Evolutionary conservation across 2,329 filamentous ascomycete genomes (phyloP).

Genomic region (Colletotrichum salicis): DNA sequence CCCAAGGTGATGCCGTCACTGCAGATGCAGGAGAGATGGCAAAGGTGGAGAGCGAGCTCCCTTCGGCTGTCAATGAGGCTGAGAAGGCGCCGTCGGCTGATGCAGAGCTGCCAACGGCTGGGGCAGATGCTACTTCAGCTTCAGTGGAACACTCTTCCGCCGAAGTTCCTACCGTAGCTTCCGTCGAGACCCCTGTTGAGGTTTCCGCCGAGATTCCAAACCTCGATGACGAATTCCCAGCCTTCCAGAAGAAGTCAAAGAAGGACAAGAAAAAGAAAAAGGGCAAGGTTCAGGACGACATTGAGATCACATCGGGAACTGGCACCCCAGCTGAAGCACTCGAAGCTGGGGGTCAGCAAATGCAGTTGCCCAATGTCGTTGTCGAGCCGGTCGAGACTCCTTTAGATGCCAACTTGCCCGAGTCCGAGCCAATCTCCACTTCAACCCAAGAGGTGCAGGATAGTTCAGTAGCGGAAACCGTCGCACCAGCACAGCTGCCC

Average conservation of each 20-base stretch:
- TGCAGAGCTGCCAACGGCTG: background rate
- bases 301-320: background rate
- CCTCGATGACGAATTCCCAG: conserved; percentile 36
- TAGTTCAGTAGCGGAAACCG: background rate
- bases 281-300: conserved; percentile 12
- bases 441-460: background rate
- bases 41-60: background rate
- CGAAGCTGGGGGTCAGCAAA: background rate
- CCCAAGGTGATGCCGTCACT: background rate
- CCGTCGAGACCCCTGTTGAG: background rate
- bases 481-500: background rate
- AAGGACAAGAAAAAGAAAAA: conserved; percentile 38
- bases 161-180: background rate
- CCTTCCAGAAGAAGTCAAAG: conserved; percentile 30
- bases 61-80: background rate
- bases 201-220: background rate
- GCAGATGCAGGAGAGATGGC: background rate
- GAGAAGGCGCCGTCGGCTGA: background rate
- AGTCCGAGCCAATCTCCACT: background rate
- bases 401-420: background rate
- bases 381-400: background rate
- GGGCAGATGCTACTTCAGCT: background rate
- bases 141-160: background rate
- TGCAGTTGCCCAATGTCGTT: background rate
- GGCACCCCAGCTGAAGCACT: conserved; percentile 12